phyloP scores from a whole-genome alignment of 2,329 filamentous ascomycete genomes.

The Colletotrichum plurivorum region DNA sequence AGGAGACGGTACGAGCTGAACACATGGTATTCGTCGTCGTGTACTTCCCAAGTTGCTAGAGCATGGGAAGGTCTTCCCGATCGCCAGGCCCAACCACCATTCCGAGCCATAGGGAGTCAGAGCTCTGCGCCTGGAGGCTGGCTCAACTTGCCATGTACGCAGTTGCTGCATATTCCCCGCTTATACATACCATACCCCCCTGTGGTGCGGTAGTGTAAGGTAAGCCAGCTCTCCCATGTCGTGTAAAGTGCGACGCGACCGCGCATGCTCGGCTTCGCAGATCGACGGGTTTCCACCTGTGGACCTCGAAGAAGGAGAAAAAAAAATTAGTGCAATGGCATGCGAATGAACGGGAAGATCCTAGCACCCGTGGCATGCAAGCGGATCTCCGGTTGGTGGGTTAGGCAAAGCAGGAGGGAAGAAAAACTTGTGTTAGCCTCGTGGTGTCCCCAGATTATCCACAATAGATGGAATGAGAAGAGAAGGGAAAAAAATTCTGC shows the following conservation, averaged over 20 bases:
- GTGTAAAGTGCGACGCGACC: not conserved
- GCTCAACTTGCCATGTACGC: too few relatives aligned
- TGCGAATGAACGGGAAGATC: constrained; percentile 34
- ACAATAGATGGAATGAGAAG: not conserved
- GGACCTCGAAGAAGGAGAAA: not conserved
- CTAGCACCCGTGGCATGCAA: constrained; percentile 25
- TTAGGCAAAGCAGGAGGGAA: not conserved
- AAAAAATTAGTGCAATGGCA: too few relatives aligned
- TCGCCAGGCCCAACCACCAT: constrained; percentile 2
- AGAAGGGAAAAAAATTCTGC: not conserved
- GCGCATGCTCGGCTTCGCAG: not conserved
- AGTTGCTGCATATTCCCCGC: too few relatives aligned
- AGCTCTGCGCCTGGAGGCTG: too few relatives aligned
- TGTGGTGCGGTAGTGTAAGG: too few relatives aligned
- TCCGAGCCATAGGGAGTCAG: too few relatives aligned
- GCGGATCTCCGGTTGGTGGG: constrained; percentile 32
- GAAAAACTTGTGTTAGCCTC: constrained; percentile 23
- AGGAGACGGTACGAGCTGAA: constrained; percentile 21
- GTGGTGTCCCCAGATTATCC: constrained; percentile 38
- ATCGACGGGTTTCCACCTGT: constrained; percentile 19
- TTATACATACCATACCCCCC: too few relatives aligned
- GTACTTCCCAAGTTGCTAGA: not conserved
- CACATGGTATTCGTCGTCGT: not conserved
- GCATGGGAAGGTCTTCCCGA: constrained; percentile 20
- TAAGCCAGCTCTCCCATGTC: not conserved